Evolutionary conservation across 2,329 filamentous ascomycete species (phyloP).

Genomic region (Colletotrichum tropicicola): DNA sequence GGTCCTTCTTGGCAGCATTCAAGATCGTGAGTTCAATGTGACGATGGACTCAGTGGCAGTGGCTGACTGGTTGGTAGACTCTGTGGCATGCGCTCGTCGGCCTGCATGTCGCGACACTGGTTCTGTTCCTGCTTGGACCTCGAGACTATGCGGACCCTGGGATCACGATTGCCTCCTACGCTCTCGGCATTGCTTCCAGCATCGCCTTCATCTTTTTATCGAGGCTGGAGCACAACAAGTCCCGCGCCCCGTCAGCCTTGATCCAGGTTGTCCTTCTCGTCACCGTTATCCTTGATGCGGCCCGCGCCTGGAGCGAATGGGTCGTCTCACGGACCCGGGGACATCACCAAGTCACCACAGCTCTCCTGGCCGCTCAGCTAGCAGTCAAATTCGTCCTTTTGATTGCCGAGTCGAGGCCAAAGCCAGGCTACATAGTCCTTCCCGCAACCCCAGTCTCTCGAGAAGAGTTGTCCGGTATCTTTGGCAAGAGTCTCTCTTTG

Average conservation of each 20-base stretch:
- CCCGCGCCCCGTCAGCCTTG: not conserved
- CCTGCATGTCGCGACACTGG: not conserved
- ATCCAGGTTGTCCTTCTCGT: not conserved
- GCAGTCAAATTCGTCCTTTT: not conserved
- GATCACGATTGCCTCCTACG: not conserved
- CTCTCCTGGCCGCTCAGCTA: not conserved
- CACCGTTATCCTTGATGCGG: not conserved
- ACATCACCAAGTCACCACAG: not conserved
- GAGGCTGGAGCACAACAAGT: not conserved
- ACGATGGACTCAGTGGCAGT: no score
- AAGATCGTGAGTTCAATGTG: not conserved
- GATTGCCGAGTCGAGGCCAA: not conserved
- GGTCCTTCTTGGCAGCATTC: not conserved
- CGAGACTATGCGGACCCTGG: not conserved
- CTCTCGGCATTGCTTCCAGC: not conserved
- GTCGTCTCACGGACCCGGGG: not conserved
- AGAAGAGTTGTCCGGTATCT: constrained; percentile 6
- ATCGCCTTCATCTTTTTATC: not conserved
- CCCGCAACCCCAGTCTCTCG: not conserved
- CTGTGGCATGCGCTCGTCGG: constrained; percentile 1
- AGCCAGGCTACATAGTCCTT: not conserved
- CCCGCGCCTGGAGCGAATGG: not conserved
- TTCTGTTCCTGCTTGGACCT: not conserved
- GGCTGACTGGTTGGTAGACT: not conserved
- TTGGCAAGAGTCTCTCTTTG: not conserved